A percentile compares a stretch with the other conserved stretches of the same genome.
phyloP scores from a whole-genome alignment of 441 rosid species.

The Adansonia grandidieri region DNA sequence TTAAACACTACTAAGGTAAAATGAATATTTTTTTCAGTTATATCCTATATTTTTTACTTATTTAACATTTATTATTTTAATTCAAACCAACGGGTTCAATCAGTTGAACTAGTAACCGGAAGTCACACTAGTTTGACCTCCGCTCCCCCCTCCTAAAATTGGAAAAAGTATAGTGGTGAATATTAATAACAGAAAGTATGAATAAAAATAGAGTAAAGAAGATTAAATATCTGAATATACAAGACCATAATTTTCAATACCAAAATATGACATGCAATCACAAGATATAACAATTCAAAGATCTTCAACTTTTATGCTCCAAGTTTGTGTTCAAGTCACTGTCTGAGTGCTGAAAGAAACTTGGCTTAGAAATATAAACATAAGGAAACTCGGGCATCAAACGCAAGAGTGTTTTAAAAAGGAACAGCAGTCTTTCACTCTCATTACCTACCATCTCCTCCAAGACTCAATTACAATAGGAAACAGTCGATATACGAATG shows the following conservation, averaged over 20 bases:
- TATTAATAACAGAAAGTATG: background rate
- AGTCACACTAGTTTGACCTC: too few species aligned
- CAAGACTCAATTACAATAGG: background rate
- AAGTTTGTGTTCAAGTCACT: slow-evolving; percentile 1
- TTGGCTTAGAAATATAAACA: slow-evolving; percentile 17
- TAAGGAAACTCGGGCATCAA: background rate
- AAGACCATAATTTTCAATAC: background rate
- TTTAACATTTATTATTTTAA: too few species aligned
- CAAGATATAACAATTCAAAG: background rate
- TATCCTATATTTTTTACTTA: too few species aligned
- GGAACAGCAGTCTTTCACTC: background rate
- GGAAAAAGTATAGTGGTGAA: background rate
- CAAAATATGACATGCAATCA: background rate
- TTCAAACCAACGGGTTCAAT: too few species aligned
- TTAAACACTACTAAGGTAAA: too few species aligned
- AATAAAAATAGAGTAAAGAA: background rate
- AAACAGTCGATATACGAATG: background rate
- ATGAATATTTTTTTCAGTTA: too few species aligned
- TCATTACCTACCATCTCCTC: background rate
- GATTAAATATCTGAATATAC: background rate
- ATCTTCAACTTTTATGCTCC: slow-evolving; percentile 8
- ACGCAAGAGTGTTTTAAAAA: slow-evolving; percentile 1
- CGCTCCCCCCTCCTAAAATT: too few species aligned
- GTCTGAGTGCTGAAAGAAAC: slow-evolving; percentile 8
- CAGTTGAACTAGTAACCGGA: too few species aligned